Evolutionary conservation across 768 basidiomycete species (phyloP).

Genomic region (Astraeus odoratus): DNA sequence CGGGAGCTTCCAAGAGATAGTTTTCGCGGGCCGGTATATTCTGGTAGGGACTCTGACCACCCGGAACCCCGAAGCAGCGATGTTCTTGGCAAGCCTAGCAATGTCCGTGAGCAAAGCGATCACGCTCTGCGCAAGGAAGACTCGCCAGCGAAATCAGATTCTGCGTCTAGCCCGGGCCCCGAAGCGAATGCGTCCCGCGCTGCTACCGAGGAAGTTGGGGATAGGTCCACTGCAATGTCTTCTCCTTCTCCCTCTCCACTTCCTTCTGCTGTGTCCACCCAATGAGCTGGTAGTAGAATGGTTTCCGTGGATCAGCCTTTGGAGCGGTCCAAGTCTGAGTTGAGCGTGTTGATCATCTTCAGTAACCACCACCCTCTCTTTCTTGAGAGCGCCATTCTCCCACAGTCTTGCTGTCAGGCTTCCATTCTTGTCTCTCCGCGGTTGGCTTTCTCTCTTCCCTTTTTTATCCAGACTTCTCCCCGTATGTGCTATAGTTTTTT

Average conservation of each 20-base stretch:
- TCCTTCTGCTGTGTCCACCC: slow-evolving; percentile 23
- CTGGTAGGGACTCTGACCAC: slow-evolving; percentile 18
- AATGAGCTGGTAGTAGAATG: slow-evolving; percentile 3
- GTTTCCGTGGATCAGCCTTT: neutral
- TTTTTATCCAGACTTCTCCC: slow-evolving; percentile 3
- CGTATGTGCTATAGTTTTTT: slow-evolving; percentile 19
- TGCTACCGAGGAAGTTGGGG: slow-evolving; percentile 16
- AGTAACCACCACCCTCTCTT: slow-evolving; percentile 3
- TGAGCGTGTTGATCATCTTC: slow-evolving; percentile 30
- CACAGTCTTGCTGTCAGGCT: slow-evolving; percentile 2
- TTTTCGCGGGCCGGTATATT: slow-evolving; percentile 17
- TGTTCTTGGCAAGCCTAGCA: slow-evolving; percentile 12
- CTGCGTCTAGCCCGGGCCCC: slow-evolving; percentile 8
- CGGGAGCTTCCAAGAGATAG: slow-evolving; percentile 23
- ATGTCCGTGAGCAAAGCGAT: slow-evolving; percentile 7
- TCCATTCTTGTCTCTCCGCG: slow-evolving; percentile 9
- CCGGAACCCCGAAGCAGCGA: slow-evolving; percentile 17
- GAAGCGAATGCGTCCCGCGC: slow-evolving; percentile 15
- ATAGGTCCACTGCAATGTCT: slow-evolving; percentile 17
- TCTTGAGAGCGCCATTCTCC: neutral
- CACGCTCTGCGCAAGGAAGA: slow-evolving; percentile 6
- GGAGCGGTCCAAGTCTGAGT: slow-evolving; percentile 11
- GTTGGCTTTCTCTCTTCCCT: slow-evolving; percentile 1
- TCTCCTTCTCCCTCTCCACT: slow-evolving; percentile 26
- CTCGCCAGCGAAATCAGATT: slow-evolving; percentile 12